phyloP scores from a whole-genome alignment of 768 basidiomycete genomes.

The Hypholoma sublateritium region DNA sequence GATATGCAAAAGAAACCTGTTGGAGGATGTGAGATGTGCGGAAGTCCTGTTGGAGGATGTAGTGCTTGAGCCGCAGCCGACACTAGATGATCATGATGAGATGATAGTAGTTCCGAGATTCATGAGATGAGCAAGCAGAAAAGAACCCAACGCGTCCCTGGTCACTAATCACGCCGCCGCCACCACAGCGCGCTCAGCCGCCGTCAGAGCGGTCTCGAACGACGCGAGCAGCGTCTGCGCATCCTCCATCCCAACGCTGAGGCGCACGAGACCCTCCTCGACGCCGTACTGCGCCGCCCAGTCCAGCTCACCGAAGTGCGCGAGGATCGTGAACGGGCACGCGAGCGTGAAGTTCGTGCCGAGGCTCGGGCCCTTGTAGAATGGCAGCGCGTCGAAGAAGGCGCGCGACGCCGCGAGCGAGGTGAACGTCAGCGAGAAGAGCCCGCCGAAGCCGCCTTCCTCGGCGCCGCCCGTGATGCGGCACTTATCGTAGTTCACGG shows the following conservation, averaged over 20 bases:
- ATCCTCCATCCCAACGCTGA: constrained; percentile 92
- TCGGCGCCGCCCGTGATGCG: constrained; percentile 44
- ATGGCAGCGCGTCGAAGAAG: constrained; percentile 84
- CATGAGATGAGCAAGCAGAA: no score
- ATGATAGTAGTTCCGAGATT: no score
- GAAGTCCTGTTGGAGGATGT: constrained; percentile 23
- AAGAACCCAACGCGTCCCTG: not conserved
- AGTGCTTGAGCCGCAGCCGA: not conserved
- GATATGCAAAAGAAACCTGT: no score
- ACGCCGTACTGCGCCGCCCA: constrained; percentile 92
- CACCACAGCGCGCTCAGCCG: constrained; percentile 53
- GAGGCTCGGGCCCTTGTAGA: constrained; percentile 86
- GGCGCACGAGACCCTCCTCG: constrained; percentile 77
- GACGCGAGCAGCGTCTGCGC: constrained; percentile 48
- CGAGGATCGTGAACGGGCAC: constrained; percentile 90
- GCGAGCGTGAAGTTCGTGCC: constrained; percentile 97
- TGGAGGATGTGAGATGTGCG: constrained; percentile 10
- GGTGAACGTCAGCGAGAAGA: constrained; percentile 87
- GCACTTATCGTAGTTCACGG: constrained; percentile 69
- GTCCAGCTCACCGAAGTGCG: constrained; percentile 85
- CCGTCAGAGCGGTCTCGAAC: constrained; percentile 66
- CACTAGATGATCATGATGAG: not conserved
- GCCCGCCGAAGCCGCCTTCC: constrained; percentile 73
- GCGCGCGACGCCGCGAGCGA: constrained; percentile 63
- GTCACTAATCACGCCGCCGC: not conserved